phyloP scores from a whole-genome alignment of 2,329 filamentous ascomycete genomes.

The Fusarium poae region DNA sequence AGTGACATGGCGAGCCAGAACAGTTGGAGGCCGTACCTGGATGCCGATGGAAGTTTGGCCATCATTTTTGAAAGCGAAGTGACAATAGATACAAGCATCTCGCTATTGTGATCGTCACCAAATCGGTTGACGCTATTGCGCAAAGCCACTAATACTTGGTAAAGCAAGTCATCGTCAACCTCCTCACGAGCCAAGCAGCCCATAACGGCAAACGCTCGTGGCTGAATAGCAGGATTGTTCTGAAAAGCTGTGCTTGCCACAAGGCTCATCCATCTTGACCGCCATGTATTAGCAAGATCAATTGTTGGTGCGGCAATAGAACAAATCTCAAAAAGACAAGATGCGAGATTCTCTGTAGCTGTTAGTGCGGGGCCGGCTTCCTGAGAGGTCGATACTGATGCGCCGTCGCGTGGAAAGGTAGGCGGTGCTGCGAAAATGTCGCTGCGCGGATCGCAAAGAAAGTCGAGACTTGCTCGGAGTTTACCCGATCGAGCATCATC shows the following conservation, averaged over 20 bases:
- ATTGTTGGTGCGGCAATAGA: conserved; percentile 72
- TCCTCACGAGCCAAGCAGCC: conserved; percentile 78
- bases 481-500: conserved; percentile 71
- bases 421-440: conserved; percentile 68
- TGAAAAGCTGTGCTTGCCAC: conserved; percentile 80
- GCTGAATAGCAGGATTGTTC: conserved; percentile 78
- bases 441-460: conserved; percentile 70
- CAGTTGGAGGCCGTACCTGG: conserved; percentile 75
- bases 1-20: conserved; percentile 79
- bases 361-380: conserved; percentile 65
- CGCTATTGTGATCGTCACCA: conserved; percentile 72
- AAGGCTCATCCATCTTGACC: conserved; percentile 79
- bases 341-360: conserved; percentile 72
- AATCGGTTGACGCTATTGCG: conserved; percentile 75
- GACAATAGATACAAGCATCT: conserved; percentile 77
- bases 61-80: conserved; percentile 79
- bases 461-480: conserved; percentile 67
- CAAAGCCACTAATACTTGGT: conserved; percentile 77
- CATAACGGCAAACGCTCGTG: conserved; percentile 77
- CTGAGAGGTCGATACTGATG: conserved; percentile 66
- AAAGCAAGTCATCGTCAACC: conserved; percentile 77
- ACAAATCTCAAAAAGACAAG: conserved; percentile 73
- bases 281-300: conserved; percentile 76
- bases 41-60: conserved; percentile 74
- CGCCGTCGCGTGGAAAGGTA: conserved; percentile 63